Evolutionary conservation across 2,329 filamentous ascomycete genomes (phyloP).

Genomic region (Cercospora sp.): DNA sequence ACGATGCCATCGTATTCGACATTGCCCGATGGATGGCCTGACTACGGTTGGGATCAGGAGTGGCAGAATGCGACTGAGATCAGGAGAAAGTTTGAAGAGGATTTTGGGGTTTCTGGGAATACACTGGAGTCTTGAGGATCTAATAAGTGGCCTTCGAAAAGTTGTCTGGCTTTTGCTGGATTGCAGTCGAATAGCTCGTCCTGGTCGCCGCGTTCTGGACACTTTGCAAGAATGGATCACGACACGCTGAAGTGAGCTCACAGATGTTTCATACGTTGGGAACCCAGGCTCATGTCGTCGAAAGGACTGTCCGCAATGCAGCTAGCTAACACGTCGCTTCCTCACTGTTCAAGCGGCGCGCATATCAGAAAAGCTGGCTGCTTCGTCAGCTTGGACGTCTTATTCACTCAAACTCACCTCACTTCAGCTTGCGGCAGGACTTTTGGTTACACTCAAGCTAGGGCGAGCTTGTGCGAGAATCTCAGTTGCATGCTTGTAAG

Average conservation of each 20-base stretch:
- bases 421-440: not conserved
- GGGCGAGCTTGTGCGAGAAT: not conserved
- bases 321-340: not conserved
- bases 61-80: constrained; percentile 18
- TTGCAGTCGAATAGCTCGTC: not conserved
- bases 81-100: constrained; percentile 3
- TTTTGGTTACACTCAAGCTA: not conserved
- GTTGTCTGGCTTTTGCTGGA: not conserved
- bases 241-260: not conserved
- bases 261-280: not conserved
- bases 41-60: constrained; percentile 12
- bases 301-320: not conserved
- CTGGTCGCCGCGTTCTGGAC: not conserved
- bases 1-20: constrained; percentile 4
- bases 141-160: not conserved
- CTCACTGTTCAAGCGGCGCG: not conserved
- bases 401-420: not conserved
- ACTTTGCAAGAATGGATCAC: too few species aligned
- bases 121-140: not conserved
- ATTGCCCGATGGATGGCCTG: constrained; percentile 18
- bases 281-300: not conserved
- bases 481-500: not conserved
- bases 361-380: not conserved
- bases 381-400: not conserved
- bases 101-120: not conserved